Evolutionary conservation across 441 rosid species (phyloP), one percentile per base, ranked within the genome.

Genomic region (Geranium incanum): DNA sequence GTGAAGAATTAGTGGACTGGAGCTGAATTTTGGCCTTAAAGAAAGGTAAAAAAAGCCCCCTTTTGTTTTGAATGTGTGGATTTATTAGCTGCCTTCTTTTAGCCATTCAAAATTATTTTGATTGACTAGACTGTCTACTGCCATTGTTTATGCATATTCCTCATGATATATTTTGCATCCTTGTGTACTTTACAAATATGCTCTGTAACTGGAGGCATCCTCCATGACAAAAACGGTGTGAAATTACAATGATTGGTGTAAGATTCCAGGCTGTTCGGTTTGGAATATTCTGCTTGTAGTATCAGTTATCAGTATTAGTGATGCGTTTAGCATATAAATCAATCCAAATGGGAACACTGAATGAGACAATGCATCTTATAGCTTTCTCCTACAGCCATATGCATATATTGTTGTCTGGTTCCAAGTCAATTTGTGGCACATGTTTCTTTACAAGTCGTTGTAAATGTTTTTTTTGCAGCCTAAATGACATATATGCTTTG

Each of bases 341-440:
- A 52, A 52, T 15, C 21, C 63, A 57, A 57, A 57, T 57, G 63
- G 63, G 21, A 57, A 57, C 63, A 57, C 63, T 15, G 63, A 1
- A 18, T 57, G 63, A 57, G 63, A 57, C 63, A 57, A 57, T 57
- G 63, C 63, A 55, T 55, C 19, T n/a, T 43, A 43, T 43, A 43
- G 9, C 50, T 43, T 43, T 43, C 50, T 43, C 50, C 50, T 43
- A 7, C 50, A 43, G 13, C 50, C 50, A 43, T 43, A 43, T 8
- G 50, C 13, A 7, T 43, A 43, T 43, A 43, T 43, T 43, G 50
- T 43, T 43, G 50, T 43, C 11, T 43, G 50, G 50, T 12, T 12
- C 50, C 13, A 43, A 8, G 8, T 9, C 13, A 11, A 57, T 18
- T 19, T 57, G 63, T 57, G 63, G 63, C 63, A 15, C 11, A 57